phyloP scores from a whole-genome alignment of 2,329 filamentous ascomycete genomes.

The Septoria linicola region DNA sequence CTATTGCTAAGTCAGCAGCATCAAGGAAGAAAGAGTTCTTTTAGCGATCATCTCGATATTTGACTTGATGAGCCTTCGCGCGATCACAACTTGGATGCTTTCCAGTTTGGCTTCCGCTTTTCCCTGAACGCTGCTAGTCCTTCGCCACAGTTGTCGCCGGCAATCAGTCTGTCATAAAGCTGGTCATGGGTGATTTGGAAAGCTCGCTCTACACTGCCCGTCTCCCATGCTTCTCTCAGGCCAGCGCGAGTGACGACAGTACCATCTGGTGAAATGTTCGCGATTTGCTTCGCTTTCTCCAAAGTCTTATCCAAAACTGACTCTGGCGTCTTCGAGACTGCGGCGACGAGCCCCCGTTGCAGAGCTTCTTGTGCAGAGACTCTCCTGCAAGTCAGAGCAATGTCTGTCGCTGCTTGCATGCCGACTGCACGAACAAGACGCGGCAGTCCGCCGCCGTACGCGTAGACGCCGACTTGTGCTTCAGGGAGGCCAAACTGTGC shows the following conservation, averaged over 20 bases:
- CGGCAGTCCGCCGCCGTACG: conserved; percentile 53
- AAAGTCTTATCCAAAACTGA: conserved; percentile 38
- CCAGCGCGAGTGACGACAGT: conserved; percentile 41
- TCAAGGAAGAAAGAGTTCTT: too few relatives aligned
- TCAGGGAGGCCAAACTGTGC: conserved; percentile 55
- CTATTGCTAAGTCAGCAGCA: too few relatives aligned
- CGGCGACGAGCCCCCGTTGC: conserved; percentile 43
- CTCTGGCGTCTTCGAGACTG: conserved; percentile 37
- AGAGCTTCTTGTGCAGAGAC: conserved; percentile 47
- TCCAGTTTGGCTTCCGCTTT: conserved; percentile 51
- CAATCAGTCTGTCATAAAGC: conserved; percentile 42
- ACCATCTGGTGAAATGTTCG: conserved; percentile 38
- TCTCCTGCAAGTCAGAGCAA: conserved; percentile 49
- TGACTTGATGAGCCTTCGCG: too few relatives aligned
- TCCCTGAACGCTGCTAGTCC: conserved; percentile 52
- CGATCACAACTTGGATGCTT: conserved; percentile 47
- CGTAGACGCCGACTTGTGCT: conserved; percentile 53
- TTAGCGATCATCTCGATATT: too few relatives aligned
- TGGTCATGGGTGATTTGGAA: conserved; percentile 44
- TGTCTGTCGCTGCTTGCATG: conserved; percentile 51
- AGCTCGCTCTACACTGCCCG: conserved; percentile 41
- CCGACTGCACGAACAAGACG: conserved; percentile 51
- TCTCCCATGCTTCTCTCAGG: conserved; percentile 41
- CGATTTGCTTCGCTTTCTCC: conserved; percentile 36
- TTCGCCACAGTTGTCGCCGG: conserved; percentile 48